Evolutionary conservation across 345 rosid genomes (phyloP).

Genomic region (Carallia brachiata): DNA sequence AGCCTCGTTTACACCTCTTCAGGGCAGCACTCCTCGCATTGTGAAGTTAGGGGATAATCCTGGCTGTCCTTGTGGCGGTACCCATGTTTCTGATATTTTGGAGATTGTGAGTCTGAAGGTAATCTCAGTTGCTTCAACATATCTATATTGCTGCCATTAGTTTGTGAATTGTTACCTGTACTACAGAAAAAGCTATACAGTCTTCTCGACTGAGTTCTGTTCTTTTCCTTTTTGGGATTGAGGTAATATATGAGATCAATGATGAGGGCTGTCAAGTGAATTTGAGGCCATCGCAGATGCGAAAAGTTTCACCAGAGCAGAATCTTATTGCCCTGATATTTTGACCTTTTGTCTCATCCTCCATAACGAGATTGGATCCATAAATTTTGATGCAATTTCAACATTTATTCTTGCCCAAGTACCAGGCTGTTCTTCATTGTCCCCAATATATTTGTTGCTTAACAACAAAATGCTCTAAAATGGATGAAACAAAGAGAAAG

Average conservation of each 20-base stretch:
- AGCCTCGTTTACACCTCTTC: conserved; percentile 20
- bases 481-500: too few relatives aligned
- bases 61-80: conserved; percentile 93
- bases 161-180: background rate
- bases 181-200: too few relatives aligned
- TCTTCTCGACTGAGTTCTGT: too few relatives aligned
- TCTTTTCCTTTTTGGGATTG: too few relatives aligned
- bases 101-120: conserved; percentile 74
- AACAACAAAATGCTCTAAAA: too few relatives aligned
- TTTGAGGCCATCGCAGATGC: too few relatives aligned
- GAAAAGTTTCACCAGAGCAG: too few relatives aligned
- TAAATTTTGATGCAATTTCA: too few relatives aligned
- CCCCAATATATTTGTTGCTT: too few relatives aligned
- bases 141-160: background rate
- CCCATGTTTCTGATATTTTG: conserved; percentile 74
- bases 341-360: background rate
- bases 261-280: too few relatives aligned
- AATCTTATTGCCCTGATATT: background rate
- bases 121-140: conserved; percentile 12
- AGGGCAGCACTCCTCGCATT: conserved; percentile 81
- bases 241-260: too few relatives aligned
- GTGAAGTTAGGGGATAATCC: conserved; percentile 57
- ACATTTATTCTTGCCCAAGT: background rate
- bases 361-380: background rate
- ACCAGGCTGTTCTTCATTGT: background rate